Evolutionary conservation across 257 asterid species (phyloP), one percentile per base, ranked within the genome.

Genomic region (Fraxinus cuspidata): DNA sequence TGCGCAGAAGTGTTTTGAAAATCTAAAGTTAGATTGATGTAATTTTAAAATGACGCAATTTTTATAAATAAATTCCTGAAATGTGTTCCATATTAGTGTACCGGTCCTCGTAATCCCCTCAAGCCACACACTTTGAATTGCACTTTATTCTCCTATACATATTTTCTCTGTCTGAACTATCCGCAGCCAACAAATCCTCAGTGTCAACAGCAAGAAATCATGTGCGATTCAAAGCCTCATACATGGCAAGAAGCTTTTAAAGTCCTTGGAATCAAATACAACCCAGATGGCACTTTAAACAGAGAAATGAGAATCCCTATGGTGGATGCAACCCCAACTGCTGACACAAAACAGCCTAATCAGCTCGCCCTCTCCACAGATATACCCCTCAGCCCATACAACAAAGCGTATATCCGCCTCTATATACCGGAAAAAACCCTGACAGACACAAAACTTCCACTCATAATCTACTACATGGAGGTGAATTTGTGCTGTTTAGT

Each of bases 391-490:
- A 75, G 71, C 76, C n/a, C 78, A 18, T 5, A 3, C 0, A 10
- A 25, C 34, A 71, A 80, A 31, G 84, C 87, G 77, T 78, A 16
- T 27, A 23, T 78, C 27, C 85, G 87, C 70, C 83, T 84, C 79
- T 81, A 81, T 78, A 34, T 47, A 19, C 85, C 85, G 6, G 25
- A 37, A n/a, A 68, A 60, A 21, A 9, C 68, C 19, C 85, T 82
- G 4, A 81, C 79, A 10, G 16, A 12, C 72, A 21, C 19, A 2
- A 83, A 83, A 29, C 68, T 86, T 1, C 89, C 89, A 42, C 72
- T 83, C 34, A 70, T 86, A 3, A 44, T 86, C 78, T 83, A 83
- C 76, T 86, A 64, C 89, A 86, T 18, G 89, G 89, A 21, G 89
- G 89, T 47, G 89, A 84, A 25, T 86, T 86, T 58, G 86, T 82